Evolutionary conservation across 116 monocot genomes (phyloP).

Genomic region (Phalaenopsis hybrid): DNA sequence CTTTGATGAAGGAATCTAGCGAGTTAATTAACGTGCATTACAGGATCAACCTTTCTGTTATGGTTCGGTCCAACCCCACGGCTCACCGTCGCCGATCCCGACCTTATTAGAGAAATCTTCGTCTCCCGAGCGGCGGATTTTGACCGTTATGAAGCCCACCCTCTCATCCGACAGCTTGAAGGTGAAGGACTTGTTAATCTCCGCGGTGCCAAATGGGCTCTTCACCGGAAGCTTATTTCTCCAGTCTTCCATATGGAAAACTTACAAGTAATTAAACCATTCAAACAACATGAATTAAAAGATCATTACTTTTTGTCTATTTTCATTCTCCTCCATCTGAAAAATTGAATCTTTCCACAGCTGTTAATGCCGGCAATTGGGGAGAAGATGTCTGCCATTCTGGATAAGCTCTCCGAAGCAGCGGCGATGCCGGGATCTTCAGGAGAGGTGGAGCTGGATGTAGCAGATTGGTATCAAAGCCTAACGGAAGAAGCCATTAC

Average conservation of each 20-base stretch:
- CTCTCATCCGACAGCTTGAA: constrained; percentile 54
- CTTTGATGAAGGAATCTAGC: background rate
- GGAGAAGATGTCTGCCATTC: constrained; percentile 35
- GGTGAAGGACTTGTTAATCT: constrained; percentile 55
- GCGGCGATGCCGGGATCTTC: background rate
- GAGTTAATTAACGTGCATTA: background rate
- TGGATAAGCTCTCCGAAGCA: constrained; percentile 41
- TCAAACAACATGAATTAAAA: background rate
- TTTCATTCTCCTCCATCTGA: constrained; percentile 13
- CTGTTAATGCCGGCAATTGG: constrained; percentile 50
- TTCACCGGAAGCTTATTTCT: constrained; percentile 39
- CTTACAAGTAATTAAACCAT: constrained; percentile 20
- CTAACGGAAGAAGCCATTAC: constrained; percentile 69
- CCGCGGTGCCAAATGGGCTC: constrained; percentile 47
- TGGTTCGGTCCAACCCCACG: constrained; percentile 80
- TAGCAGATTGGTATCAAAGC: constrained; percentile 72
- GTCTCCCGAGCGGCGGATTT: constrained; percentile 31
- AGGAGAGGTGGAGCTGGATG: constrained; percentile 61
- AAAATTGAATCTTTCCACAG: constrained; percentile 17
- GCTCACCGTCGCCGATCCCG: constrained; percentile 61
- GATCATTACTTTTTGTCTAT: background rate
- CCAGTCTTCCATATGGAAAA: constrained; percentile 49
- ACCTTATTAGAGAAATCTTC: constrained; percentile 65
- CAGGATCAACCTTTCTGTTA: constrained; percentile 48
- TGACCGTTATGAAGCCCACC: constrained; percentile 60